These are phyloP conservation scores for Venturia pyrina DNA, from an alignment of 2,329 filamentous ascomycete species.

Conservation along the genomic window DNA sequence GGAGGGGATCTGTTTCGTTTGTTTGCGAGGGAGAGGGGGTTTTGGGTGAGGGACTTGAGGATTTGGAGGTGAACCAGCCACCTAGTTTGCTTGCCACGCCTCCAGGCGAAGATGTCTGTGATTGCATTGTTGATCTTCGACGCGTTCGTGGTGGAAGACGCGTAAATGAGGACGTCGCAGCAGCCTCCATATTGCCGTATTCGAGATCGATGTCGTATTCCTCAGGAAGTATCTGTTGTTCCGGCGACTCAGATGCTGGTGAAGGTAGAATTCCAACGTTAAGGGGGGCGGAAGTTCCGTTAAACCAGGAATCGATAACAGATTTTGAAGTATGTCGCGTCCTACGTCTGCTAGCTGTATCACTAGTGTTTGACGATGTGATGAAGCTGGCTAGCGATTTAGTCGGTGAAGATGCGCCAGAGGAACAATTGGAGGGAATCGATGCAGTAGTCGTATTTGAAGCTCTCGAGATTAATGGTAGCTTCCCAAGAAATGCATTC, in stretches of 20 bases:
- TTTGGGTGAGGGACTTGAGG: not conserved
- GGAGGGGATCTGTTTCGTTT: slow-evolving; percentile 35
- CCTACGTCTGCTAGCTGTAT: slow-evolving; percentile 4
- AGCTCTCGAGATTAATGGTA: not conserved
- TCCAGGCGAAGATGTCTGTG: not conserved
- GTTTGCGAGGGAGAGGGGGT: not conserved
- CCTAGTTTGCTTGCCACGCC: slow-evolving; percentile 1
- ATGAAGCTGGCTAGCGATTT: slow-evolving; percentile 11
- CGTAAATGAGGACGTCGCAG: not conserved
- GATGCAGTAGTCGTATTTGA: not conserved
- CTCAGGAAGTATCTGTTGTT: not conserved
- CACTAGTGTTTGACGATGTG: slow-evolving; percentile 1
- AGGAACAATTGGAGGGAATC: not conserved
- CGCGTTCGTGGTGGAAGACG: not conserved
- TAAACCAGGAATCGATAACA: slow-evolving; percentile 8
- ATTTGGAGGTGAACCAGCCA: slow-evolving; percentile 2
- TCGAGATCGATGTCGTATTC: not conserved
- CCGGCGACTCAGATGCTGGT: not conserved
- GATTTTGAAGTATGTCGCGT: not conserved
- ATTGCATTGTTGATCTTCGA: not conserved
- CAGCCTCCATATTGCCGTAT: slow-evolving; percentile 3
- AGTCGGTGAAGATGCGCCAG: slow-evolving; percentile 8
- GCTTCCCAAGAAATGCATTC: slow-evolving; percentile 1
- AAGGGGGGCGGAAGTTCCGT: slow-evolving; percentile 2
- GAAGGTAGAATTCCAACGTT: not conserved